Evolutionary conservation across 306 rosid genomes (phyloP).

Genomic region (Leucaena leucocephala): DNA sequence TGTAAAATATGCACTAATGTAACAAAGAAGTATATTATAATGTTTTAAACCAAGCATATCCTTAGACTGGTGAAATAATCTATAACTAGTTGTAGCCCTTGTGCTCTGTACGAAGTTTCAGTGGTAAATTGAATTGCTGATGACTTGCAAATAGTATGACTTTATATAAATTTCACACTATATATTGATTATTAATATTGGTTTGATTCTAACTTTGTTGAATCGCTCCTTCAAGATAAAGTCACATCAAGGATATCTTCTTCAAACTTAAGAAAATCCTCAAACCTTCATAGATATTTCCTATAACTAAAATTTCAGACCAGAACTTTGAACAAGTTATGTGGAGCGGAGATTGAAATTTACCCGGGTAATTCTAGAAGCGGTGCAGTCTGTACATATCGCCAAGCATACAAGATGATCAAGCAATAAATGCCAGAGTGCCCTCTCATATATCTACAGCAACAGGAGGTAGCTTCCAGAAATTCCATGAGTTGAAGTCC

Average conservation of each 20-base stretch:
- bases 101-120: background rate
- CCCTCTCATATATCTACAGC: slow-evolving; percentile 40
- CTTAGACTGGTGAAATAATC: background rate
- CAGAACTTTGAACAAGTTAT: background rate
- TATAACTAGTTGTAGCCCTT: background rate
- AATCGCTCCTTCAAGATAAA: background rate
- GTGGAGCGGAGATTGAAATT: slow-evolving; percentile 30
- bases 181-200: background rate
- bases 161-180: background rate
- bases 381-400: slow-evolving; percentile 24
- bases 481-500: slow-evolving; percentile 95
- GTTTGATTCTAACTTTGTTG: background rate
- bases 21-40: background rate
- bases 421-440: background rate
- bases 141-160: background rate
- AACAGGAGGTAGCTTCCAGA: slow-evolving; percentile 71
- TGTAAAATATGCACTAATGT: background rate
- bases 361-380: slow-evolving; percentile 49
- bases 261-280: background rate
- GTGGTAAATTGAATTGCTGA: too few relatives aligned
- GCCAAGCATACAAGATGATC: slow-evolving; percentile 32
- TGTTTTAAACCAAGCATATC: background rate
- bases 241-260: background rate
- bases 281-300: background rate
- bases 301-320: background rate